A percentile compares a stretch with the other conserved stretches of the same genome.
phyloP scores from a whole-genome alignment of 352 stramenopile species.

The Phytophthora macrochlamydospora region DNA sequence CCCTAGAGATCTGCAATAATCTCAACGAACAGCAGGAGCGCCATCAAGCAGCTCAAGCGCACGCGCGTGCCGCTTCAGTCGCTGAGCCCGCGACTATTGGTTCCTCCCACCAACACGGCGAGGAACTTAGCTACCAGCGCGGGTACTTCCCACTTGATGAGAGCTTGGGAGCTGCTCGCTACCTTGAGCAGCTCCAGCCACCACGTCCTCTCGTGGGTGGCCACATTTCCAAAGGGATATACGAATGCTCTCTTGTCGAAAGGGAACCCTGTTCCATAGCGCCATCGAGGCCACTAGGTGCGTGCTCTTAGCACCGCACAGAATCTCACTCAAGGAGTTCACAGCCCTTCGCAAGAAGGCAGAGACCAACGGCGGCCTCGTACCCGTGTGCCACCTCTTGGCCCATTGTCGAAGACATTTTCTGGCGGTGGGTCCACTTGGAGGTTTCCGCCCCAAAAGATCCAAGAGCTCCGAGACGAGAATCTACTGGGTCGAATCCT shows the following conservation, averaged over 20 bases:
- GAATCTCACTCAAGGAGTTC: not conserved
- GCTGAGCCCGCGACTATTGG: no score
- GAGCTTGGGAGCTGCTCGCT: not conserved
- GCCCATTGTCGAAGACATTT: not conserved
- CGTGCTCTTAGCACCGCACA: not conserved
- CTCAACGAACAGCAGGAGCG: no score
- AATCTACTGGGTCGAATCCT: not conserved
- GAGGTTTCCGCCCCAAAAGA: not conserved
- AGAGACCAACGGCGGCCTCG: not conserved
- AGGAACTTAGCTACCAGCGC: no score
- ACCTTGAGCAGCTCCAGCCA: not conserved
- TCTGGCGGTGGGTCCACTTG: not conserved
- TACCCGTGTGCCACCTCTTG: not conserved
- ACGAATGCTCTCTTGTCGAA: not conserved
- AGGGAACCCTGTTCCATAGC: not conserved
- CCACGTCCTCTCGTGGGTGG: not conserved
- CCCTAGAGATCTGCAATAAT: no score
- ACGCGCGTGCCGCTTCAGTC: no score
- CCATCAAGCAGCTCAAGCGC: no score
- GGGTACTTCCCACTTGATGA: not conserved
- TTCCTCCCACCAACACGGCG: no score
- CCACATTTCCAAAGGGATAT: not conserved
- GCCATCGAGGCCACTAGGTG: not conserved
- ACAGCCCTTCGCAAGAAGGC: not conserved
- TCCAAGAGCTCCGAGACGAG: not conserved